These are phyloP conservation scores for Solanum virginianum DNA, from an alignment of 257 asterid genomes.

Conservation along the genomic window DNA sequence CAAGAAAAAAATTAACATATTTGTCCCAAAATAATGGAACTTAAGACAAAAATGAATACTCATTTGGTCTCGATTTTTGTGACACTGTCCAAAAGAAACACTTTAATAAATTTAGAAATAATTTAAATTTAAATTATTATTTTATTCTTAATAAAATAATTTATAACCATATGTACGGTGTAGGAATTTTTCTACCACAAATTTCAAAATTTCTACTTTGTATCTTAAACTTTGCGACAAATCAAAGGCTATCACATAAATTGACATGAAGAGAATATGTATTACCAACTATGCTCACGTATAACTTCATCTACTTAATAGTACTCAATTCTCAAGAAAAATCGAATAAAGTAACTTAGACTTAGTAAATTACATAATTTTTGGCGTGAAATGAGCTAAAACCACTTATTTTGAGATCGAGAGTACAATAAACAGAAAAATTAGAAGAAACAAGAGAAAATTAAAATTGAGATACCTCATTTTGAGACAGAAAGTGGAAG, in stretches of 20 bases:
- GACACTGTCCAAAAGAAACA: background rate
- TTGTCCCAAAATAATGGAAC: background rate
- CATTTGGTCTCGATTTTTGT: background rate
- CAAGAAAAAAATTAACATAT: background rate
- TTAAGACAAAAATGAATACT: background rate
- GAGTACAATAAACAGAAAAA: background rate
- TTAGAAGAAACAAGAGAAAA: background rate
- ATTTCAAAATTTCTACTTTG: background rate
- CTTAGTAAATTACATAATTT: background rate
- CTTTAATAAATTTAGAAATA: background rate
- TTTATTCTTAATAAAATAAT: background rate
- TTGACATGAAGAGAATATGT: background rate
- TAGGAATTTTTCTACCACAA: background rate
- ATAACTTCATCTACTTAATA: background rate
- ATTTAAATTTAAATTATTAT: background rate
- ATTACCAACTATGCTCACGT: background rate
- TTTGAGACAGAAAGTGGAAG: constrained; percentile 71
- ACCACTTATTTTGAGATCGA: background rate
- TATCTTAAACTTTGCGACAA: background rate
- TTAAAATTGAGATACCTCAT: constrained; percentile 39
- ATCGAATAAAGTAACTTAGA: background rate
- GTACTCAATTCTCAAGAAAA: background rate
- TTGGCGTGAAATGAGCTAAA: background rate
- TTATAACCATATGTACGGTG: background rate
- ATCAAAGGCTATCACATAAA: background rate